Evolutionary conservation across 495 filamentous ascomycete species (phyloP).

Genomic region (Aspergillus diversus): DNA sequence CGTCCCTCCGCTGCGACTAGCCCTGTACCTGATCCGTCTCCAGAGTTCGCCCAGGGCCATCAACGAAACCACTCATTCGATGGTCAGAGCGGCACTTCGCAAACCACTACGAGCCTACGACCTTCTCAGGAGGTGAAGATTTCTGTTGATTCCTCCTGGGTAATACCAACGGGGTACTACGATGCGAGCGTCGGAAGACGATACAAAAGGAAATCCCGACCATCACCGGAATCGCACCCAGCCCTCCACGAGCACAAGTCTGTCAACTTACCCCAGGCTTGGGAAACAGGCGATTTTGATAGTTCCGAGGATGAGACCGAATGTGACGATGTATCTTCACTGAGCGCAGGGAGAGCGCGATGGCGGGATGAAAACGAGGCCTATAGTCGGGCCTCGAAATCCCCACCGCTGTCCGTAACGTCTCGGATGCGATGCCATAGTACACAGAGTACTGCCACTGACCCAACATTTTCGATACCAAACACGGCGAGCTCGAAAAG

Average conservation of each 20-base stretch:
- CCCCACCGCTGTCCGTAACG: slow-evolving; percentile 46
- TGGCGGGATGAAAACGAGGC: slow-evolving; percentile 26
- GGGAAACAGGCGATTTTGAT: slow-evolving; percentile 15
- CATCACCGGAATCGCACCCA: slow-evolving; percentile 4
- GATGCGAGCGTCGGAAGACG: slow-evolving; percentile 37
- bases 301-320: slow-evolving; percentile 29
- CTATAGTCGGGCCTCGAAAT: slow-evolving; percentile 37
- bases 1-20: slow-evolving; percentile 20
- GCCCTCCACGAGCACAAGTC: not conserved
- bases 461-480: slow-evolving; percentile 31
- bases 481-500: slow-evolving; percentile 41
- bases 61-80: slow-evolving; percentile 17
- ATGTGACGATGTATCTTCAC: slow-evolving; percentile 22
- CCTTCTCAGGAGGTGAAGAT: slow-evolving; percentile 12
- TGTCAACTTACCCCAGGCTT: slow-evolving; percentile 14
- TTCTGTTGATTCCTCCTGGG: slow-evolving; percentile 18
- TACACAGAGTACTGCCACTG: slow-evolving; percentile 37
- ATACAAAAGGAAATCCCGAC: slow-evolving; percentile 11
- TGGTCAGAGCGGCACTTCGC: not conserved
- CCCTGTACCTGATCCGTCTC: slow-evolving; percentile 19
- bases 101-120: not conserved
- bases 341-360: slow-evolving; percentile 11
- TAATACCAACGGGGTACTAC: slow-evolving; percentile 46
- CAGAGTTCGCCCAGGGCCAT: slow-evolving; percentile 2
- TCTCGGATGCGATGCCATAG: slow-evolving; percentile 51